Conservation (phyloP, 106 monocot genomes). For the Hemerocallis citrina region DNA sequence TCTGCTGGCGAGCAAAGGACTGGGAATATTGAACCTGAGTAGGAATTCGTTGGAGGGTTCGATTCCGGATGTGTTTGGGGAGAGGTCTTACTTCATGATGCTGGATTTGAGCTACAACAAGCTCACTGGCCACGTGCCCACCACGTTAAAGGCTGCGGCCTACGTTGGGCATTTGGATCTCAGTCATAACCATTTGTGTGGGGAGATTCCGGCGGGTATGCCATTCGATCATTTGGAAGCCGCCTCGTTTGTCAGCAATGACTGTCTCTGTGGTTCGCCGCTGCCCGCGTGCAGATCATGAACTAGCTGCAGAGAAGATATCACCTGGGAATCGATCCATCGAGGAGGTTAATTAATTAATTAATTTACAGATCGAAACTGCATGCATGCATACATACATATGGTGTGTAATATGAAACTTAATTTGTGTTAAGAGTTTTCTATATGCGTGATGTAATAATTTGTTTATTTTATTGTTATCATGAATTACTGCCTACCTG, state of each 20-base stretch:
- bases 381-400: no score
- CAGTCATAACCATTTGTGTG: conserved; percentile 85
- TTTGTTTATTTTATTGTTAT: no score
- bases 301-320: no score
- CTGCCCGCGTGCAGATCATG: conserved; percentile 10
- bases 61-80: conserved; percentile 62
- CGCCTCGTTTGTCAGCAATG: conserved; percentile 55
- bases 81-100: conserved; percentile 53
- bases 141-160: conserved; percentile 32
- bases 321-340: no score
- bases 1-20: conserved; percentile 45
- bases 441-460: no score
- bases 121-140: conserved; percentile 48
- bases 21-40: conserved; percentile 76
- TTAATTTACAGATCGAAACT: no score
- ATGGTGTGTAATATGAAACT: no score
- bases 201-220: conserved; percentile 50
- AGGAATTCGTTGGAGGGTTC: conserved; percentile 50
- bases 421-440: no score
- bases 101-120: conserved; percentile 61
- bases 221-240: conserved; percentile 71
- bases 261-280: conserved; percentile 82
- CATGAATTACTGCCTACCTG: no score
- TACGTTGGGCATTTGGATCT: conserved; percentile 82
- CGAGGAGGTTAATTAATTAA: no score